Conservation (phyloP, 78 protist species). For the Speleostelium caveatum region DNA sequence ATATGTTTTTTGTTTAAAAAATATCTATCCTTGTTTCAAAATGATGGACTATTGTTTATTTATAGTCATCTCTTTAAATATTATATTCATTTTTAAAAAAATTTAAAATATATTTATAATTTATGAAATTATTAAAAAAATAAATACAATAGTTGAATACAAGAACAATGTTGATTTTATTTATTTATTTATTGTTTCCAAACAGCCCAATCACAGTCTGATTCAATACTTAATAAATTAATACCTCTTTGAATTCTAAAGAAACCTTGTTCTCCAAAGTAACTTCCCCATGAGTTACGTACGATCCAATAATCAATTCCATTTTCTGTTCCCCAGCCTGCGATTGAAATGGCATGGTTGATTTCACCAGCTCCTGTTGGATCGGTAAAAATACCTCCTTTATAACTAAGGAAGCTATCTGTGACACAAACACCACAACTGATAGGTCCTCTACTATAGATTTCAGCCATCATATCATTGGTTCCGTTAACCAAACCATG, state of each 20-base stretch:
- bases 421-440: constrained; percentile 80
- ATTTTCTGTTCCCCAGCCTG: constrained; percentile 89
- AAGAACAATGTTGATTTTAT: too few relatives aligned
- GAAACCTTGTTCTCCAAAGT: constrained; percentile 55
- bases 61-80: too few relatives aligned
- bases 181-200: constrained; percentile 61
- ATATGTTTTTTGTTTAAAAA: too few relatives aligned
- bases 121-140: too few relatives aligned
- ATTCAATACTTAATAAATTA: constrained; percentile 29
- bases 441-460: constrained; percentile 85
- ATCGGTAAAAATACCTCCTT: constrained; percentile 76
- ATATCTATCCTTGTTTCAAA: too few relatives aligned
- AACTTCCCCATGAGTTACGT: constrained; percentile 56
- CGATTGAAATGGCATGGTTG: constrained; percentile 88
- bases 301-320: constrained; percentile 72
- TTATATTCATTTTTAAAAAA: too few relatives aligned
- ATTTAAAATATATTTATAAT: too few relatives aligned
- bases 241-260: constrained; percentile 46
- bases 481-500: constrained; percentile 89
- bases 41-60: too few relatives aligned
- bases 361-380: constrained; percentile 28
- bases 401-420: constrained; percentile 41
- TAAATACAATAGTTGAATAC: too few relatives aligned
- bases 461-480: constrained; percentile 89
- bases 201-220: constrained; percentile 66